A percentile compares a stretch with the other conserved stretches of the same genome.
Conservation (phyloP, 2,329 filamentous ascomycete species). For the Fusarium tanahbumbuense region DNA sequence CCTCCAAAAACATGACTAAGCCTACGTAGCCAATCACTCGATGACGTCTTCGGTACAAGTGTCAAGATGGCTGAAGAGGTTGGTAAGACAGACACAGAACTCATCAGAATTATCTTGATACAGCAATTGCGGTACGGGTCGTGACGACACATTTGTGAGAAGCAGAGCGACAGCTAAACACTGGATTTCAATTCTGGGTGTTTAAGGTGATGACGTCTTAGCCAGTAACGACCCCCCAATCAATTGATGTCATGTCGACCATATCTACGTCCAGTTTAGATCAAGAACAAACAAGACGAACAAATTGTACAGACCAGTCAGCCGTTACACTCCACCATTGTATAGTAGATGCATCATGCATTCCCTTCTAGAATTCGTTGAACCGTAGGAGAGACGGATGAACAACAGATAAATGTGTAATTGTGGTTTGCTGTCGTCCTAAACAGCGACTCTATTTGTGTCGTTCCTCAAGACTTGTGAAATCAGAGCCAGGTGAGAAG, state of each 20-base stretch:
- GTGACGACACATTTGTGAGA: not conserved
- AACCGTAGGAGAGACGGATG: not conserved
- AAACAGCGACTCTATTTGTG: not conserved
- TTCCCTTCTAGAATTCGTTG: not conserved
- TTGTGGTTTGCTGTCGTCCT: not conserved
- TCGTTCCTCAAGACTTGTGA: not conserved
- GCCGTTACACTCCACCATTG: not conserved
- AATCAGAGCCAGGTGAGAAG: not conserved
- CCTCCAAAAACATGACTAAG: not conserved
- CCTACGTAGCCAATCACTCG: slow-evolving; percentile 1
- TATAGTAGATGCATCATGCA: not conserved
- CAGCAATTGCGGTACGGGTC: not conserved
- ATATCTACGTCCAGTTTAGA: not conserved
- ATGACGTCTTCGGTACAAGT: not conserved
- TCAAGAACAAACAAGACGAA: not conserved
- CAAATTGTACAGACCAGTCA: not conserved
- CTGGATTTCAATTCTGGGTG: not conserved
- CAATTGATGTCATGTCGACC: not conserved
- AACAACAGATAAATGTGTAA: accelerated
- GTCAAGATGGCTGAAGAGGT: not conserved
- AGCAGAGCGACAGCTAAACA: not conserved
- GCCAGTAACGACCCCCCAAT: not conserved
- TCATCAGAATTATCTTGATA: not conserved
- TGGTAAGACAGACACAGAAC: not conserved
- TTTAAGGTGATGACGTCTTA: not conserved